A percentile compares a stretch with the other conserved stretches of the same genome.
Conservation (phyloP, 441 rosid genomes). For the Theobroma grandiflorum region DNA sequence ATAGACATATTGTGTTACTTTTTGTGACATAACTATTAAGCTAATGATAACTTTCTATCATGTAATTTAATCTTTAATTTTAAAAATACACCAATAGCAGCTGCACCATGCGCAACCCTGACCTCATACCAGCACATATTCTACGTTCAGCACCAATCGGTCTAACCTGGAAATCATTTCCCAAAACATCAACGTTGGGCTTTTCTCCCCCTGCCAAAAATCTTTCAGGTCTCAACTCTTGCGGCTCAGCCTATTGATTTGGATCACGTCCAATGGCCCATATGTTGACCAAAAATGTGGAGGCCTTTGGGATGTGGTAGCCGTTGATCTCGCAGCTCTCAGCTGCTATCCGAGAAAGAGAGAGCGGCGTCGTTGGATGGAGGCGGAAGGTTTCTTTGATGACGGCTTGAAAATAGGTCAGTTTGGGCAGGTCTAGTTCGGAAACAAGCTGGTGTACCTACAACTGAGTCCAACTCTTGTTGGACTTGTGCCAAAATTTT, state of each 20-base stretch:
- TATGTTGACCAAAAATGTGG: slow-evolving; percentile 59
- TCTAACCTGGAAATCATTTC: too few species aligned
- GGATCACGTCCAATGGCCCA: slow-evolving; percentile 75
- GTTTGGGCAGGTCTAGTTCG: slow-evolving; percentile 56
- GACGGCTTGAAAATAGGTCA: slow-evolving; percentile 65
- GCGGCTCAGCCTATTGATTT: slow-evolving; percentile 53
- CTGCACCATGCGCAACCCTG: too few species aligned
- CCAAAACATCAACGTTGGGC: too few species aligned
- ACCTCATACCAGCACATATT: too few species aligned
- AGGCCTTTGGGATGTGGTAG: slow-evolving; percentile 59
- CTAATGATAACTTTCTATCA: too few species aligned
- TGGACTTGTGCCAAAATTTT: slow-evolving; percentile 50
- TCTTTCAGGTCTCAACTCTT: slow-evolving; percentile 21
- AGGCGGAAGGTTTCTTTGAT: slow-evolving; percentile 72
- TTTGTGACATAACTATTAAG: too few species aligned
- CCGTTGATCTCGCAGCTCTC: slow-evolving; percentile 56
- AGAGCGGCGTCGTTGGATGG: slow-evolving; percentile 71
- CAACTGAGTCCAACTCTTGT: slow-evolving; percentile 61
- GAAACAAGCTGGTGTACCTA: slow-evolving; percentile 60
- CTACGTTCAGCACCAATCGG: too few species aligned
- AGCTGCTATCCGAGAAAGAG: slow-evolving; percentile 58
- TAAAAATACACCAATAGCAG: too few species aligned
- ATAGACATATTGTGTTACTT: too few species aligned
- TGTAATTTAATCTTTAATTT: too few species aligned
- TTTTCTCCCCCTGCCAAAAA: too few species aligned